A percentile compares a stretch with the other conserved stretches of the same genome.
These are phyloP conservation scores for Neurospora terricola DNA, from an alignment of 495 filamentous ascomycete genomes.

Conservation along the genomic window DNA sequence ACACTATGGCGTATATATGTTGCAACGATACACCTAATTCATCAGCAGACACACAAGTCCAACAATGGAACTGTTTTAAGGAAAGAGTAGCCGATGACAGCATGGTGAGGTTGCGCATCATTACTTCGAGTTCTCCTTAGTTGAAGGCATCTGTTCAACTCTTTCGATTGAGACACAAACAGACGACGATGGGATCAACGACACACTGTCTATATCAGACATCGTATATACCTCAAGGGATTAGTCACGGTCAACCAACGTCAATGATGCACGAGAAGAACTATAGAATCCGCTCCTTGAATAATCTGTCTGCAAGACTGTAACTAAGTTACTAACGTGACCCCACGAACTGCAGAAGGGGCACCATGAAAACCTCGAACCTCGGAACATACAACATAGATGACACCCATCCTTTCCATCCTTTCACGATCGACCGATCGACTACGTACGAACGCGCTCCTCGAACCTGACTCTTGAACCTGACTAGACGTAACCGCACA, in stretches of 20 bases:
- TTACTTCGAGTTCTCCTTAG: no score
- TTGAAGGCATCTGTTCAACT: no score
- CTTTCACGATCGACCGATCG: not conserved
- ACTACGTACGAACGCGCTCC: not conserved
- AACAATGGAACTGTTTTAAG: no score
- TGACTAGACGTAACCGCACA: not conserved
- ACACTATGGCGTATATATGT: not conserved
- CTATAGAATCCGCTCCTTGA: not conserved
- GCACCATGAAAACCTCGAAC: not conserved
- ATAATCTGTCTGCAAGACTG: not conserved
- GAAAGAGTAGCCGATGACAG: no score
- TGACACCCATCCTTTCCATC: not conserved
- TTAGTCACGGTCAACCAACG: not conserved
- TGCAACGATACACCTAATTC: not conserved
- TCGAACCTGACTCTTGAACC: not conserved
- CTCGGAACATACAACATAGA: not conserved
- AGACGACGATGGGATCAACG: no score
- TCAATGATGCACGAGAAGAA: not conserved
- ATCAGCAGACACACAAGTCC: not conserved
- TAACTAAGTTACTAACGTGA: not conserved
- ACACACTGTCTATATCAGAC: not conserved
- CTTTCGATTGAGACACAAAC: no score
- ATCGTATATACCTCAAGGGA: not conserved
- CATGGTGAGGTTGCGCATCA: no score
- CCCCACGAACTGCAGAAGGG: not conserved